A percentile compares a stretch with the other conserved stretches of the same genome.
Conservation (phyloP, 2,329 filamentous ascomycete species). For the Orbilia quercus region DNA sequence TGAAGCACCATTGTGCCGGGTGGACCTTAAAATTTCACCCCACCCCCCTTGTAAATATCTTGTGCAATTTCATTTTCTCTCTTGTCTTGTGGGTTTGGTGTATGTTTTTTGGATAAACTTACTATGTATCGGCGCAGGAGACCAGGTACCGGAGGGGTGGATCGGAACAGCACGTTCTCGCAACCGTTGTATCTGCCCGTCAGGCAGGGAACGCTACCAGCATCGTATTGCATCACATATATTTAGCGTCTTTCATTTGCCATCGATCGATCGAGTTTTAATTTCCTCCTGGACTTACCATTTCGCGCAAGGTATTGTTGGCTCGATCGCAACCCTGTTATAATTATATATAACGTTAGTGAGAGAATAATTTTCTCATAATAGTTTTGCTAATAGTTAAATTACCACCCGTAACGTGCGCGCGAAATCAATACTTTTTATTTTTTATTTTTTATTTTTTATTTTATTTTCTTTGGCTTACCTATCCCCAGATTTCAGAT, state of each 20-base stretch:
- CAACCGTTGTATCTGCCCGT: constrained; percentile 96
- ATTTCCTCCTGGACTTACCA: constrained; percentile 68
- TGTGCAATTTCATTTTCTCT: background rate
- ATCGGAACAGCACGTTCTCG: constrained; percentile 84
- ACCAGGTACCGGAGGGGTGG: constrained; percentile 88
- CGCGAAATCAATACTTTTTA: too few relatives aligned
- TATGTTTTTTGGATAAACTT: background rate
- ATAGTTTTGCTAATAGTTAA: too few relatives aligned
- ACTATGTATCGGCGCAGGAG: constrained; percentile 68
- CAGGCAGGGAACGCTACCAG: constrained; percentile 66
- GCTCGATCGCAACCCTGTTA: constrained; percentile 85
- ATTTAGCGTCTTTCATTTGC: too few relatives aligned
- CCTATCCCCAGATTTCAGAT: constrained; percentile 80
- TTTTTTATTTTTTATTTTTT: too few relatives aligned
- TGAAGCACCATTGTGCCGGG: constrained; percentile 81
- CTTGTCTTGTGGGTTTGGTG: too few relatives aligned
- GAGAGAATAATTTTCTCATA: too few relatives aligned
- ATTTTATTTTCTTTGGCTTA: too few relatives aligned
- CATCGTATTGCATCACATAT: too few relatives aligned
- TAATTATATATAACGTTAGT: background rate
- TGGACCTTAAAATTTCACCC: constrained; percentile 36
- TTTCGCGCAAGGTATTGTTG: constrained; percentile 88
- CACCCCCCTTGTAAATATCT: background rate
- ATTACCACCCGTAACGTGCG: too few relatives aligned
- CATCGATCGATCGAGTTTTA: too few relatives aligned